Evolutionary conservation across 2,329 filamentous ascomycete species (phyloP).

Genomic region (Diaporthe capsici): DNA sequence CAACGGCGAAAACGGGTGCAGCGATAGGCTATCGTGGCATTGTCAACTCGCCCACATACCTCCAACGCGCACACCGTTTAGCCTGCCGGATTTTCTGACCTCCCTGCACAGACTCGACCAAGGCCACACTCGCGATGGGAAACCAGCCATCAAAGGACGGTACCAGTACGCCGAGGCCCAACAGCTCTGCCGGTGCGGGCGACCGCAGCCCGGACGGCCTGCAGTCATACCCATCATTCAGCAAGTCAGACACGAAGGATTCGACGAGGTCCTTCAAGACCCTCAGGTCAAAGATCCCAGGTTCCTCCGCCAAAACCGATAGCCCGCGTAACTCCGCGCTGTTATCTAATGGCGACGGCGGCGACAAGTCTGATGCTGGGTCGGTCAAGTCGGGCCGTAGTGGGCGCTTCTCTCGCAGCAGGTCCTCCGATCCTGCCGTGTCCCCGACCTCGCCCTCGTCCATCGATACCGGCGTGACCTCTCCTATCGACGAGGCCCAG

Average conservation of each 20-base stretch:
- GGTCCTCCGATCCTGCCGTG: conserved; percentile 59
- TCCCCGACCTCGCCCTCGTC: conserved; percentile 58
- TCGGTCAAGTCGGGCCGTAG: conserved; percentile 82
- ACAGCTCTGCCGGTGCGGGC: conserved; percentile 59
- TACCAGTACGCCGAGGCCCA: conserved; percentile 64
- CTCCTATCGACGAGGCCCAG: conserved; percentile 65
- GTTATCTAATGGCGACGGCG: conserved; percentile 71
- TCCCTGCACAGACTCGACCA: conserved; percentile 44
- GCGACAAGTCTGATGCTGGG: conserved; percentile 79
- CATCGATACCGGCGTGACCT: conserved; percentile 58
- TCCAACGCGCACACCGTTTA: conserved; percentile 52
- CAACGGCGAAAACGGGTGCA: conserved; percentile 52
- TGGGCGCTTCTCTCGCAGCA: conserved; percentile 62
- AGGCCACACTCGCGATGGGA: conserved; percentile 69
- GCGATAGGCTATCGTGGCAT: conserved; percentile 54
- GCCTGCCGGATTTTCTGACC: conserved; percentile 44
- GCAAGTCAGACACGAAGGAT: conserved; percentile 92
- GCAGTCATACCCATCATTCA: conserved; percentile 92
- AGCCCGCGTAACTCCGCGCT: conserved; percentile 85
- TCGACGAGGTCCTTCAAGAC: conserved; percentile 89
- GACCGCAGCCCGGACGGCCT: conserved; percentile 68
- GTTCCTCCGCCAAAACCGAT: conserved; percentile 74
- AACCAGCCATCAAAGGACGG: conserved; percentile 79
- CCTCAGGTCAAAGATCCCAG: conserved; percentile 91
- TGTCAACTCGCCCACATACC: conserved; percentile 51